Evolutionary conservation across 805 yeast genomes (phyloP), one percentile per base, ranked within the genome.

Genomic region (Lipomyces japonicus): DNA sequence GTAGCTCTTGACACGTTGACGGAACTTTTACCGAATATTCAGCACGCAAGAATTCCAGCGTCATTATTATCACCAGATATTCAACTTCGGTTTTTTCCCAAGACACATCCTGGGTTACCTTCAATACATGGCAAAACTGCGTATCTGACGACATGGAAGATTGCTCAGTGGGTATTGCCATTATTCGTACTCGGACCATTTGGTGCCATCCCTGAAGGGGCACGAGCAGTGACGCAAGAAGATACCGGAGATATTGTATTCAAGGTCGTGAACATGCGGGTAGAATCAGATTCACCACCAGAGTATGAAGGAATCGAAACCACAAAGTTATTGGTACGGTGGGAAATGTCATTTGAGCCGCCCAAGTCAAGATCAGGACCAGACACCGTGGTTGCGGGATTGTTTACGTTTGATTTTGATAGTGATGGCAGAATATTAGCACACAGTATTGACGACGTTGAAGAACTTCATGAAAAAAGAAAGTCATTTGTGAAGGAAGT

Each of bases 341-440:
- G 57, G 57, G 50, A 53, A 26, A 44, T 47, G 3, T 32, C 47
- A 14, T 50, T 50, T 42, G 50, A 14, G 25, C 53, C 45, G 14
- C 23, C 49, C 16, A 2, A 6, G 18, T 5, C 21, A 14, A 26
- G 39, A 31, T 14, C 38, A 22, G 28, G 35, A 16, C 10, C 19
- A 7, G 24, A 42, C n/a, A 43, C 56, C 21, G 39, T 45, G 18
- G 46, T 53, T 18, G 41, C 57, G 16, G 58, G 58, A 12, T 35
- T 52, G 18, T 54, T 54, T 26, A 54, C 58, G 12, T 54, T 54
- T 24, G 53, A 53, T 31, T 54, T 54, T 31, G 58, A 54, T 43
- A 21, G 39, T 3, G 21, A 21, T 19, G 58, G 58, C 5, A 44
- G 50, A 37, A 51, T 54, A 10, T 34, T 51, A 14, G 53, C 46